Conservation (phyloP, 1,284 basidiomycete species). For the Acaromyces ingoldii region DNA sequence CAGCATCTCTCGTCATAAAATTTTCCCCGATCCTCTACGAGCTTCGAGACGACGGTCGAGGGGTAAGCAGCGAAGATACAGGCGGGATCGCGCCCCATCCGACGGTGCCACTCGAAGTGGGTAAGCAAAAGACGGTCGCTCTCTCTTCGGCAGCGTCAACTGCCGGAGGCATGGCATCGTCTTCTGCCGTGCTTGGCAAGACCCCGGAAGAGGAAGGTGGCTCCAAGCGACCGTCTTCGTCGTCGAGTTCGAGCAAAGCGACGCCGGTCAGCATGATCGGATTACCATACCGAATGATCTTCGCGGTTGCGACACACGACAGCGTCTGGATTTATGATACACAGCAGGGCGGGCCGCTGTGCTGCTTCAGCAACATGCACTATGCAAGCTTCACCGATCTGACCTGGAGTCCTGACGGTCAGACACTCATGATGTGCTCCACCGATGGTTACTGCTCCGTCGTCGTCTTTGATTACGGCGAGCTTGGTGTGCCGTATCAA, state of each 20-base stretch:
- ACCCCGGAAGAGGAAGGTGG: neutral
- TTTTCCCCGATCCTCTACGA: conserved; percentile 93
- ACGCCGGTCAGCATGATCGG: conserved; percentile 65
- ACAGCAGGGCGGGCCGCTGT: conserved; percentile 87
- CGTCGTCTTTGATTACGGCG: conserved; percentile 70
- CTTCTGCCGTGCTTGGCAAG: neutral
- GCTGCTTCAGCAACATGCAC: conserved; percentile 88
- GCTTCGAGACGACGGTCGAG: conserved; percentile 57
- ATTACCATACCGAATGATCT: conserved; percentile 88
- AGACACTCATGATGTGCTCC: conserved; percentile 82
- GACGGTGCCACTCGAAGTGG: conserved; percentile 65
- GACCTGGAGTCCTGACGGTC: conserved; percentile 89
- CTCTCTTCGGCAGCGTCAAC: conserved; percentile 4
- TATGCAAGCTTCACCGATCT: conserved; percentile 97
- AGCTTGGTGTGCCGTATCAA: conserved; percentile 65
- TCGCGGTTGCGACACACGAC: conserved; percentile 94
- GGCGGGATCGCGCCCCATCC: conserved; percentile 32
- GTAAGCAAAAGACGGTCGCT: conserved; percentile 60
- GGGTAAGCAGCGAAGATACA: neutral
- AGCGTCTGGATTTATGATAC: conserved; percentile 93
- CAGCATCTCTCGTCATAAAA: conserved; percentile 83
- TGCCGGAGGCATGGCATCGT: neutral
- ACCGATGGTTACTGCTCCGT: conserved; percentile 96
- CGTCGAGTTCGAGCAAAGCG: conserved; percentile 13
- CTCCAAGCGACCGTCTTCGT: conserved; percentile 5